Evolutionary conservation across 495 filamentous ascomycete genomes (phyloP), one percentile per base, ranked within the genome.

Genomic region (Astrothelium subdiscretum): DNA sequence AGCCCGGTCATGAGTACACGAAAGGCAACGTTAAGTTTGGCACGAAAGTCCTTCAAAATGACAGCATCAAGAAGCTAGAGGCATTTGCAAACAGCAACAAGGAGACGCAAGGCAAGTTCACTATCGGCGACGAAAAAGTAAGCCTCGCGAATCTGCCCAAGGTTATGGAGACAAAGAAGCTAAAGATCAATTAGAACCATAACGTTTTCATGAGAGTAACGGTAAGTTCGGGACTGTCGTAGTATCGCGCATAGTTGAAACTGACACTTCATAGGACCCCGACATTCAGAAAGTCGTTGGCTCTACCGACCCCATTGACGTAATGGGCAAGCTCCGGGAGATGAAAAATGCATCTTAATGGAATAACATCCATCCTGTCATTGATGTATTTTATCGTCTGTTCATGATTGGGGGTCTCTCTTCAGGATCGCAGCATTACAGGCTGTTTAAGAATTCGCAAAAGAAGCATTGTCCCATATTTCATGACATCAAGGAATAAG

Each of bases 1-100:
- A 95, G 89, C 90, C 90, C 22, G 91, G 90, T n/a, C 91, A 97
- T 68, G 92, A 96, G 73, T 97, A 98, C 75, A 98, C 95, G 43
- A 96, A 94, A 71, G 80, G 84, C 40, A 98, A 98, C 68, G 88
- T 92, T 67, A 89, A 87, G 72, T 98, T 98, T 69, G 86, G 83
- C 59, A 70, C 87, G 35, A 85, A 83, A 12, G 85, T 97, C 8
- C 78, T 86, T 29, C 81, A 88, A 63, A 85, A 80, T 20, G 87
- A 89, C 31, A 79, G 90, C 0, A 83, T 96, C 61, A 85, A 87
- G 80, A 87, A 86, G 66, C 77, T 98, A 31, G 74, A 85, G 59
- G 77, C 81, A 0, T 96, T 92, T 73, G 89, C 90, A 5, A 82
- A 89, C 22, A 77, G 80, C 59, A 91, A 96, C 71, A 74, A 84